Percentiles rank a stretch among this genome's conserved stretches.
Evolutionary conservation across 2,329 filamentous ascomycete species (phyloP).

Genomic region (Dactylellina drechsleri): DNA sequence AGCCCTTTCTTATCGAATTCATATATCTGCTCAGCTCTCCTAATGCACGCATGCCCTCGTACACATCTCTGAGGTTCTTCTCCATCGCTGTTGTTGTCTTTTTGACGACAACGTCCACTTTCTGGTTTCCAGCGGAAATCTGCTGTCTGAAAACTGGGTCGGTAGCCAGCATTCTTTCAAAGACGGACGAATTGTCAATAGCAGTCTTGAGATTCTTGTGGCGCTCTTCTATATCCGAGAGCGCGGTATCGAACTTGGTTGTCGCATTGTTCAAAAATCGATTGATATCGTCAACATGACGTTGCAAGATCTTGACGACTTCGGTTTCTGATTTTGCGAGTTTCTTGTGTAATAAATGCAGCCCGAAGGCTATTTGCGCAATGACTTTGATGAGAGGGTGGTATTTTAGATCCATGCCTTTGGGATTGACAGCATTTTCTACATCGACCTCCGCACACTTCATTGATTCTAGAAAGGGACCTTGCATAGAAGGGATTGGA

Average conservation of each 20-base stretch:
- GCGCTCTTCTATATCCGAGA: constrained; percentile 80
- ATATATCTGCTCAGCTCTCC: constrained; percentile 82
- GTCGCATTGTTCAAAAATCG: constrained; percentile 85
- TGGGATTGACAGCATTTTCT: constrained; percentile 79
- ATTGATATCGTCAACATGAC: constrained; percentile 93
- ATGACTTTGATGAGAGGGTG: constrained; percentile 91
- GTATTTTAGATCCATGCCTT: constrained; percentile 77
- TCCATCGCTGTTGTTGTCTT: constrained; percentile 79
- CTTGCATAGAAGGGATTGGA: constrained; percentile 79
- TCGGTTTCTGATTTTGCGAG: constrained; percentile 89
- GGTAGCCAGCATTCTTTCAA: constrained; percentile 82
- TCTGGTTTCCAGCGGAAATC: constrained; percentile 86
- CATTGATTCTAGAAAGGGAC: constrained; percentile 83
- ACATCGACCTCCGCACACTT: constrained; percentile 71
- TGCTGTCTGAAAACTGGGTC: constrained; percentile 83
- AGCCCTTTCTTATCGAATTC: constrained; percentile 71
- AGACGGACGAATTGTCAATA: constrained; percentile 78
- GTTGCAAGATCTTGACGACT: constrained; percentile 87
- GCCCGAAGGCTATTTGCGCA: constrained; percentile 91
- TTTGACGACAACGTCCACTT: constrained; percentile 88
- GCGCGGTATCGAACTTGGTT: constrained; percentile 83
- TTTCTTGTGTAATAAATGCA: constrained; percentile 84
- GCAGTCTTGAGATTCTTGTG: constrained; percentile 83
- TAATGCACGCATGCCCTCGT: constrained; percentile 79
- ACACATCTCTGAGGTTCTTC: constrained; percentile 80